Base-by-base conservation (phyloP, 768 basidiomycete genomes). In the Calocybe indica region DNA sequence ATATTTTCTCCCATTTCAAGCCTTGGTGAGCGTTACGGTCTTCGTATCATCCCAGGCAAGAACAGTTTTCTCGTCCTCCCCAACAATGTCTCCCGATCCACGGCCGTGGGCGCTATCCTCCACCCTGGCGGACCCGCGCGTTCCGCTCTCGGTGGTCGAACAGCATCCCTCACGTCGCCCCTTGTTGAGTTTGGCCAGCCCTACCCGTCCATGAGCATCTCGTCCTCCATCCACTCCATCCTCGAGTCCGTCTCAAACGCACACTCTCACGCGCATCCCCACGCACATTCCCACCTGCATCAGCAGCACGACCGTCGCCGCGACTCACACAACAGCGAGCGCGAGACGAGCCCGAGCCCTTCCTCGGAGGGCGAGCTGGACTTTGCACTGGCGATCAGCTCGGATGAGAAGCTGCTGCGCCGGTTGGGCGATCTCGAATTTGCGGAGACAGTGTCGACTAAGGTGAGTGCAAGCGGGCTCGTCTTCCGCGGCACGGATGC, bases 41-140 rank as follows among this genome's bases (percentile, higher is more conserved):
- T 92, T 7, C 82, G 89, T 15, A 91, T 91, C 58, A 86, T 92
- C 43, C 89, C 89, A 0, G 88, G 87, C 2, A 69, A 76, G 46
- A 88, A 83, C 62, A 79, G 78, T 43, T 92, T 92, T 78, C 79
- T 92, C 45, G 82, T 92, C 29, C 71, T 92, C 4, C 88, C 89
- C 2, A 88, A 83, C 67, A 85, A 88, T 54, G 80, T 89, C 53
- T 90, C 87, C 7, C 81, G 89, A 14, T 85, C 84, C n/a, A 85
- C 84, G 0, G 88, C 88, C 0, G 85, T 91, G 1, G 85, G 84
- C 38, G 79, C 84, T n/a, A 83, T 91, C 49, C 62, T 90, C 10
- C 80, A 84, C 55, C 83, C 85, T 0, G 82, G 80, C 4, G 75
- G 74, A 2, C 74, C 75, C 12, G 70, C 71, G 22, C 65, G 70